These are phyloP conservation scores for Mortierella sp. DNA, from an alignment of 371 early-diverging fungal species.

Conservation along the genomic window DNA sequence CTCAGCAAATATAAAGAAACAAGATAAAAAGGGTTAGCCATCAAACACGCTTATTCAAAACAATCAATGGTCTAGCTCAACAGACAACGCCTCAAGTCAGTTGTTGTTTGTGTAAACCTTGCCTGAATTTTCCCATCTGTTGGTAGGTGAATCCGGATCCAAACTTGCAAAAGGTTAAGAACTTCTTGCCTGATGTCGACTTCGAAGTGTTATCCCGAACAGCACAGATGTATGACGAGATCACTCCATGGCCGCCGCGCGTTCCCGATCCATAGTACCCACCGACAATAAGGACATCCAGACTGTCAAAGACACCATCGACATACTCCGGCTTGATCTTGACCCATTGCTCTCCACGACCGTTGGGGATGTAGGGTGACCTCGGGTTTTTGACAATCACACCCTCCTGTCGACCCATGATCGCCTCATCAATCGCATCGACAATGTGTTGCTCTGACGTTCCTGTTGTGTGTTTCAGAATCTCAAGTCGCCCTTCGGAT, in stretches of 20 bases:
- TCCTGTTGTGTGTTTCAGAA: slow-evolving; percentile 68
- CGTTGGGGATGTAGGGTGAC: slow-evolving; percentile 69
- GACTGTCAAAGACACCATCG: slow-evolving; percentile 73
- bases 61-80: not conserved
- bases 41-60: not conserved
- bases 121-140: slow-evolving; percentile 65
- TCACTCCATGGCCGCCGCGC: slow-evolving; percentile 65
- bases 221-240: slow-evolving; percentile 79
- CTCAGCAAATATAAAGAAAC: not conserved
- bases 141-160: slow-evolving; percentile 79
- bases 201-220: slow-evolving; percentile 69
- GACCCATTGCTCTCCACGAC: slow-evolving; percentile 75
- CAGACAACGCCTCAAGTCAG: too few species aligned
- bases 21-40: not conserved
- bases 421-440: slow-evolving; percentile 69
- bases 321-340: slow-evolving; percentile 87
- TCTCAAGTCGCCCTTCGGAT: slow-evolving; percentile 63
- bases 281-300: slow-evolving; percentile 83
- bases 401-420: slow-evolving; percentile 70
- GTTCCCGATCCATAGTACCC: slow-evolving; percentile 75
- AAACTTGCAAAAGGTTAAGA: slow-evolving; percentile 76
- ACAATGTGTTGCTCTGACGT: slow-evolving; percentile 71
- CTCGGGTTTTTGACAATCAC: slow-evolving; percentile 79
- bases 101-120: slow-evolving; percentile 8
- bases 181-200: slow-evolving; percentile 49